Conservation (phyloP, 495 filamentous ascomycete genomes). For the Hypoxylon fragiforme region DNA sequence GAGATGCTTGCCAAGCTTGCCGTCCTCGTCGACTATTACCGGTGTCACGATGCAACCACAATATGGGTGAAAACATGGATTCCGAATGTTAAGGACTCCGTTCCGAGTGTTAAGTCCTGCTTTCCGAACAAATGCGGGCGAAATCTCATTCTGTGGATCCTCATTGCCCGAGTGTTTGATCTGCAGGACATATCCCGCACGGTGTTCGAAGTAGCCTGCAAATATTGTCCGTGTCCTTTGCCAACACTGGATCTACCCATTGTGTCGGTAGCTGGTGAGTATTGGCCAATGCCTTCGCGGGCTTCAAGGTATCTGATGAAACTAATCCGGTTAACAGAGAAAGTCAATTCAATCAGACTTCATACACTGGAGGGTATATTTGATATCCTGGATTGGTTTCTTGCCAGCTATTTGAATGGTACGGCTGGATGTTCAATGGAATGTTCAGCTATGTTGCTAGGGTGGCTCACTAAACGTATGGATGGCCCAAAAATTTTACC, state of each 20-base stretch:
- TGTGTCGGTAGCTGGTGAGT: conserved; percentile 4
- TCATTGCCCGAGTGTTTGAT: conserved; percentile 1
- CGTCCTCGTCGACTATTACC: conserved; percentile 55
- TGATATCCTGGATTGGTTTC: background rate
- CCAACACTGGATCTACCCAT: conserved; percentile 10
- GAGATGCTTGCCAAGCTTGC: conserved; percentile 55
- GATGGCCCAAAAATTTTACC: background rate
- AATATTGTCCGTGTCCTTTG: background rate
- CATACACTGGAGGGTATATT: background rate
- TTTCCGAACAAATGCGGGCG: background rate
- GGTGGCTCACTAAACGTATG: conserved; percentile 9
- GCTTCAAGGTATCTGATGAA: background rate
- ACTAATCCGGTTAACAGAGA: background rate
- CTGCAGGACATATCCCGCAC: background rate
- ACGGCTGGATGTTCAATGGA: conserved; percentile 3
- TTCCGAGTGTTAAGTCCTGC: background rate
- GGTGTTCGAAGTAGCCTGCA: background rate
- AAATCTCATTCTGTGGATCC: conserved; percentile 7
- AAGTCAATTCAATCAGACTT: background rate
- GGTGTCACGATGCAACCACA: conserved; percentile 48
- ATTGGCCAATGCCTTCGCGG: background rate
- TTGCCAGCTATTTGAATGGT: background rate
- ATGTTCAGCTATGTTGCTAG: conserved; percentile 9
- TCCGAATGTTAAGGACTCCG: background rate
- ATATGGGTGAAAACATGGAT: conserved; percentile 53